Evolutionary conservation across 805 yeast species (phyloP), one percentile per base, ranked within the genome.

Genomic region (Myxozyma monticola): DNA sequence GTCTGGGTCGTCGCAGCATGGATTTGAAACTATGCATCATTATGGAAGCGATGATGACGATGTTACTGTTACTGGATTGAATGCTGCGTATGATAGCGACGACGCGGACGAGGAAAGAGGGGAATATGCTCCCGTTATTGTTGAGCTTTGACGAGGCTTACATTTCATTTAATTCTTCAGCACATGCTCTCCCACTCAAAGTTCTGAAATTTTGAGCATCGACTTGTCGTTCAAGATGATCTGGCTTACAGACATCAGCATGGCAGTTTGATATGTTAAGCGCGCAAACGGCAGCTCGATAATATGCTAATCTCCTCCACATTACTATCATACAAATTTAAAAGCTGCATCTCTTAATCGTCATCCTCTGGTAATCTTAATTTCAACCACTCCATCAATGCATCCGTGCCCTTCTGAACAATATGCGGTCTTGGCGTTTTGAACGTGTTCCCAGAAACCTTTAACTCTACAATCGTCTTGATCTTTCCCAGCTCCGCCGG

Each of bases 11-110:
- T 18, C 35, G 8, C 22, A 22, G 14, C 33, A 56, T 54, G 18
- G 67, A 55, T 44, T 59, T 59, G 53, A 44, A 35, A 24, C 64
- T 60, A 26, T 65, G 56, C 51, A 63, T 51, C n/a, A 54, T 57
- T 34, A 64, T 59, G 50, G 67, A 56, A 20, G 37, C 56, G 45
- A 51, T 38, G 43, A 34, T 57, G 21, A 60, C 50, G 49, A 45
- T 15, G 40, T 42, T 15, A 50, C 17, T 18, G 30, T 4, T 6
- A 43, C 22, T 25, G 42, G 9, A 4, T 28, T 42, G 30, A 18
- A 30, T 7, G 37, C 15, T 22, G 48, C 17, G 14, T 25, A 42
- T 35, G 56, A 55, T 26, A 41, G 48, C 29, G 54, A 48, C 26
- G 64, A 60, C 30, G 59, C 48, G 14, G 51, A 50, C 9, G 58